Base-by-base conservation (phyloP, 2,329 filamentous ascomycete species). In the Amauroascus niger region DNA sequence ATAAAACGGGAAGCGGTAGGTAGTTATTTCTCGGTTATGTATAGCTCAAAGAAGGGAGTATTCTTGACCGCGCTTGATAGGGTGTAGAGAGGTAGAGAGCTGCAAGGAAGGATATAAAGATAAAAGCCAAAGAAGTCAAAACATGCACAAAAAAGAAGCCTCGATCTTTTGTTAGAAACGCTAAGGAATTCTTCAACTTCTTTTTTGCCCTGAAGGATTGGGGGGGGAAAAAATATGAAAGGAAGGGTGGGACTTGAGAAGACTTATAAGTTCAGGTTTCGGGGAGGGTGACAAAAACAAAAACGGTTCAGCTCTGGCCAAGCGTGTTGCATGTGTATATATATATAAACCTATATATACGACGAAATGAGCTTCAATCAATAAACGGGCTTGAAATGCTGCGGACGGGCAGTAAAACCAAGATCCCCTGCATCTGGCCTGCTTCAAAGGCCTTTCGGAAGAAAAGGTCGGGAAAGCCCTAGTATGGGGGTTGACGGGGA, bases 341-440 rank as follows among this genome's bases (percentile, higher is more conserved):
- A n/a, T n/a, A n/a, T n/a, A n/a, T n/a, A n/a, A n/a, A n/a, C n/a
- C n/a, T n/a, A 46, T 14, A 4, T 37, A 46, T 37, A 51, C 28
- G 50, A 30, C 28, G 43, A 39, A 52, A 45, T 30, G 43, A 52
- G 50, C 40, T 46, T 46, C 50, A 14, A 37, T 52, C 50, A 52
- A 52, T 52, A 41, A 52, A 40, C 40, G 43, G 40, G 50, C 50
- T 39, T n/a, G 30, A 46, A 52, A 52, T 46, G 43, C 50, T 52
- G 50, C 50, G 50, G 50, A 52, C 50, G 30, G 50, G 50, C 41
- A 52, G 30, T 52, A 51, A 41, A n/a, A 7, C 13, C n/a, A n/a
- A n/a, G 35, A 51, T 51, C n/a, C 50, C 50, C 50, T 52, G 50
- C 50, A 52, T 37, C 20, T 18, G 33, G 18, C 22, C 30, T 52